Conservation (phyloP, 257 asterid species). For the Solanum verrucosum region DNA sequence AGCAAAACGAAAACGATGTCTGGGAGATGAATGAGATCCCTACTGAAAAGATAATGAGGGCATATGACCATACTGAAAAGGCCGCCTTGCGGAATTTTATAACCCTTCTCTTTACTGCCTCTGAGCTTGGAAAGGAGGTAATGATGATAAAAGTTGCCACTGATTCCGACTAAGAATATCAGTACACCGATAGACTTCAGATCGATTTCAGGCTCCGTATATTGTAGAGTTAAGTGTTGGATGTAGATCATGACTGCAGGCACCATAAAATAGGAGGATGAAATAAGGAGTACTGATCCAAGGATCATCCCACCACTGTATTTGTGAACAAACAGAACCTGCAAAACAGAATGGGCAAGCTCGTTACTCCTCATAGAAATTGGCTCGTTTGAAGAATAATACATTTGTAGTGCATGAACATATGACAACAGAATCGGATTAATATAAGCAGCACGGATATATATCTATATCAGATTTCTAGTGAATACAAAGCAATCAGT, state of each 20-base stretch:
- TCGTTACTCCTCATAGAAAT: not conserved
- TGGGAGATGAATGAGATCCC: constrained; percentile 56
- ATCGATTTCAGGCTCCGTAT: constrained; percentile 38
- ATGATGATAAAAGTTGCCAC: constrained; percentile 68
- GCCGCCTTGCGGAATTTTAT: constrained; percentile 56
- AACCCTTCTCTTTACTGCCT: constrained; percentile 23
- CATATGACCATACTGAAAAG: constrained; percentile 43
- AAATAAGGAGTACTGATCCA: constrained; percentile 27
- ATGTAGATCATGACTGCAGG: constrained; percentile 28
- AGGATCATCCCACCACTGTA: constrained; percentile 36
- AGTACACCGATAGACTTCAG: constrained; percentile 29
- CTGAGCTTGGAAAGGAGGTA: constrained; percentile 49
- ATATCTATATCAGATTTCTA: not conserved
- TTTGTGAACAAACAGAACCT: constrained; percentile 64
- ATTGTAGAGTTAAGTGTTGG: constrained; percentile 19
- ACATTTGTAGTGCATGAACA: not conserved
- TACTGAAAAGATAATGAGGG: constrained; percentile 54
- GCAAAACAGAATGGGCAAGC: not conserved
- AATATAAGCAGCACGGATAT: not conserved
- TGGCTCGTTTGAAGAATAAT: not conserved
- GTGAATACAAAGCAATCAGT: not conserved
- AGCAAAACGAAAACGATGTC: constrained; percentile 24
- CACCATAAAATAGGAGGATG: constrained; percentile 31
- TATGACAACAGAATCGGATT: not conserved
- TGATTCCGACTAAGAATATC: constrained; percentile 35